Conservation (phyloP, 129 eudicot species). For the Scalesia atractyloides region DNA sequence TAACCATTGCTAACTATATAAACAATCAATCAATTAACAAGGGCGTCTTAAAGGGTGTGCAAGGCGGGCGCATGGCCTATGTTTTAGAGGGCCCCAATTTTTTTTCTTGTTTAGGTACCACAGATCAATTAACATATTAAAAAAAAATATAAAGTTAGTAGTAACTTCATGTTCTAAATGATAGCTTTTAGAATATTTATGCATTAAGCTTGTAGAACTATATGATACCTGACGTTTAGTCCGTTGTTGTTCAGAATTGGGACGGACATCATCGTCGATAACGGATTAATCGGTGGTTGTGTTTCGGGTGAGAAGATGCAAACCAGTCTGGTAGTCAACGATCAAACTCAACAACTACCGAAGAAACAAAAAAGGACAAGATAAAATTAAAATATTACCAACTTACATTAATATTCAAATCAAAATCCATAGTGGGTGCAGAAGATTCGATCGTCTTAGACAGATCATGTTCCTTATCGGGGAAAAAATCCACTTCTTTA, state of each 20-base stretch:
- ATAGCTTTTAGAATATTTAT: too few species aligned
- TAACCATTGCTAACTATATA: slow-evolving; percentile 41
- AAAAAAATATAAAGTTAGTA: too few species aligned
- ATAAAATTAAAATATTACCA: neutral
- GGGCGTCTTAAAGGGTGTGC: too few species aligned
- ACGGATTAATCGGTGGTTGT: slow-evolving; percentile 56
- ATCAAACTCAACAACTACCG: neutral
- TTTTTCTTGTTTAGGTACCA: too few species aligned
- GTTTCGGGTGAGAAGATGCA: slow-evolving; percentile 62
- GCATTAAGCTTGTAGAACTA: neutral
- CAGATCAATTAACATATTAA: too few species aligned
- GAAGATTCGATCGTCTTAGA: slow-evolving; percentile 2
- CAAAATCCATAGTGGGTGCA: slow-evolving; percentile 5
- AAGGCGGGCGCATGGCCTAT: too few species aligned
- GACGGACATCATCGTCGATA: slow-evolving; percentile 47
- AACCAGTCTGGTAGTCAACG: slow-evolving; percentile 50
- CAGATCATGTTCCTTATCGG: slow-evolving; percentile 28
- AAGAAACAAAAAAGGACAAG: slow-evolving; percentile 2
- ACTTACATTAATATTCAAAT: slow-evolving; percentile 54
- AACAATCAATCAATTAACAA: too few species aligned
- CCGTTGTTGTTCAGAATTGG: slow-evolving; percentile 44
- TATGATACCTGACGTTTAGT: slow-evolving; percentile 51
- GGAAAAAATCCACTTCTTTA: slow-evolving; percentile 68
- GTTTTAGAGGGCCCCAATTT: too few species aligned
- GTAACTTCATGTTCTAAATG: too few species aligned